Base-by-base conservation (phyloP, 768 basidiomycete genomes). In the Nidularia sp. region DNA sequence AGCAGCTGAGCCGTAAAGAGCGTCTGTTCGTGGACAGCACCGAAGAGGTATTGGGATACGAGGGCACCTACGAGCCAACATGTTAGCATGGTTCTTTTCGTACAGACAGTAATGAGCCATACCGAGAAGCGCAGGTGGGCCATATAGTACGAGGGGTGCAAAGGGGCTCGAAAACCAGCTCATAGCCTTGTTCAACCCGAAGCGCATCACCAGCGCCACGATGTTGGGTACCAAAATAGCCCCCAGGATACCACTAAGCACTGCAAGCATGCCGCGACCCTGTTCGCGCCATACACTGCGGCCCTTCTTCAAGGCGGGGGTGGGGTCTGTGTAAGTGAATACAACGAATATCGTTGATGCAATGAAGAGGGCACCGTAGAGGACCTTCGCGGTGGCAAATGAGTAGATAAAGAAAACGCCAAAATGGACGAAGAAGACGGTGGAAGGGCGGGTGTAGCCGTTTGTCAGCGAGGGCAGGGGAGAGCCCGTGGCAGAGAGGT, bases 141-240 rank as follows among this genome's bases (percentile, higher is more conserved):
- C 88, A 61, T 91, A 98, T 18, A 97, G 67, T 18, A 77, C 61
- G 6, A 95, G 56, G 1, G 80, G 76, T 8, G 81, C 76, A 57
- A 84, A 77, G 55, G 90, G 90, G 41, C 75, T 79, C 12, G 79
- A 74, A 67, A 91, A 97, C 94, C 94, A 98, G 60, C 88, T 89
- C 81, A 96, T 80, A 0, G 81, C 77, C 66, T 81, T 86, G 6
- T 80, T 76, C 18, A 93, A 64, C 0, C 82, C 78, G 4, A 65
- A 62, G 29, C 69, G 65, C 84, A 96, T 87, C 9, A 90, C 52
- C 1, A 83, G 61, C 0, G 95, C 96, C 0, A 90, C 76, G 1
- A 77, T 53, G 57, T 96, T 94, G 0, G 90, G 84, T 0, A 75
- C 71, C 1, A 87, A 48, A 2, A 91, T 33, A 0, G 85, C 80